Percentiles rank a stretch among this genome's conserved stretches.
These are phyloP conservation scores for Saturnispora dispora DNA, from an alignment of 805 yeast genomes.

Conservation along the genomic window DNA sequence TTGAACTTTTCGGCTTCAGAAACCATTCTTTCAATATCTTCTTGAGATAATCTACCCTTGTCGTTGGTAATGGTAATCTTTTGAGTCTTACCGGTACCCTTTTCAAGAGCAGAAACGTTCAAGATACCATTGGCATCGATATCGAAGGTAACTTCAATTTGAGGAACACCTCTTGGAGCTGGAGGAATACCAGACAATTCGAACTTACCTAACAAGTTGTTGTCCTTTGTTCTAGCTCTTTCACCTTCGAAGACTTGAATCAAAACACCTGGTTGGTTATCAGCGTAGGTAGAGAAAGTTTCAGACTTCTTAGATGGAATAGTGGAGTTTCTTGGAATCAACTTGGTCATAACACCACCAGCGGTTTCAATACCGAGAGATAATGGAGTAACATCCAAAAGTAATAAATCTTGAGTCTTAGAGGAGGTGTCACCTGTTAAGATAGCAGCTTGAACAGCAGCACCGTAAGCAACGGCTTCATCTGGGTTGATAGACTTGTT, in stretches of 20 bases:
- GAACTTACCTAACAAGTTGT: slow-evolving; percentile 68
- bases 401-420: slow-evolving; percentile 89
- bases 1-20: slow-evolving; percentile 55
- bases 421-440: slow-evolving; percentile 93
- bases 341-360: slow-evolving; percentile 75
- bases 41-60: slow-evolving; percentile 48
- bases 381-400: slow-evolving; percentile 93
- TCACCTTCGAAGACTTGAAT: slow-evolving; percentile 78
- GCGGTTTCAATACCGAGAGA: slow-evolving; percentile 78
- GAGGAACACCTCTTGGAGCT: slow-evolving; percentile 74
- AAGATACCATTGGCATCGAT: slow-evolving; percentile 75
- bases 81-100: slow-evolving; percentile 43
- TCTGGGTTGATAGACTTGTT: slow-evolving; percentile 95
- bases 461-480: slow-evolving; percentile 99
- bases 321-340: slow-evolving; percentile 68
- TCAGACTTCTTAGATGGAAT: slow-evolving; percentile 71
- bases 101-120: slow-evolving; percentile 50
- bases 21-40: slow-evolving; percentile 58
- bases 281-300: slow-evolving; percentile 72
- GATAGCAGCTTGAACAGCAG: slow-evolving; percentile 97
- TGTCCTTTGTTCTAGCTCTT: slow-evolving; percentile 67
- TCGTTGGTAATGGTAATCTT: slow-evolving; percentile 41
- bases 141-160: slow-evolving; percentile 66
- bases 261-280: slow-evolving; percentile 77
- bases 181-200: slow-evolving; percentile 64